Base-by-base conservation (phyloP, 495 filamentous ascomycete species). In the Darksidea phi region DNA sequence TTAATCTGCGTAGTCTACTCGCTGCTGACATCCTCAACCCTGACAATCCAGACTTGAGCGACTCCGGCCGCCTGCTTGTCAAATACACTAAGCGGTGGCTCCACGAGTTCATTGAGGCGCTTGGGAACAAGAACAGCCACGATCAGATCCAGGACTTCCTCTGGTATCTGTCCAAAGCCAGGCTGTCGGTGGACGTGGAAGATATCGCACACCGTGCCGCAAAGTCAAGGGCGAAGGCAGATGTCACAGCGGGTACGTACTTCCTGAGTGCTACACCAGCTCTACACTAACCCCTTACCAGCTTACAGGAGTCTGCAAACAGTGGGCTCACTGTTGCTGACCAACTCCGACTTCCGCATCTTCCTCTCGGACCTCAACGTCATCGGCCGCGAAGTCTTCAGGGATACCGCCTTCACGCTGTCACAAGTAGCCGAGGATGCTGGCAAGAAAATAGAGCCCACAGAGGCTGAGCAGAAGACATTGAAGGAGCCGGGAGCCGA, bases 71-170 rank as follows among this genome's bases (percentile, higher is more conserved):
- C 15, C 79, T 85, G 51, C 77, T 96, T 23, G 76, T 87, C 36
- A 88, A 88, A 59, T 86, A 88, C 68, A 77, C 78, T 41, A 86
- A 88, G 68, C 80, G 86, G 63, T 89, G 82, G 79, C 76, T 96
- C 1, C 79, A 81, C 50, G 75, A 88, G 48, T 83, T 95, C 65
- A 91, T 95, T 63, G 84, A 89, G 32, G 74, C 95, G 13, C 69
- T 96, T 23, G 78, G 81, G 55, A 78, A 89, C 59, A 97, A 96
- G 80, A 96, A 96, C 71, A 73, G 77, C 57, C 66, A 82, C n/a
- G 91, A 96, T 74, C 84, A 94, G 67, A 80, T 96, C 41, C 93
- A 97, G 73, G 89, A 96, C 60, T 88, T 96, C 60, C 77, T 96
- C 47, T 97, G 92, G 91, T 91, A 83, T 67, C 73, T 95, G 52